A percentile compares a stretch with the other conserved stretches of the same genome.
These are phyloP conservation scores for Geotrichum carabidarum DNA, from an alignment of 1,139 yeast genomes.

Conservation along the genomic window DNA sequence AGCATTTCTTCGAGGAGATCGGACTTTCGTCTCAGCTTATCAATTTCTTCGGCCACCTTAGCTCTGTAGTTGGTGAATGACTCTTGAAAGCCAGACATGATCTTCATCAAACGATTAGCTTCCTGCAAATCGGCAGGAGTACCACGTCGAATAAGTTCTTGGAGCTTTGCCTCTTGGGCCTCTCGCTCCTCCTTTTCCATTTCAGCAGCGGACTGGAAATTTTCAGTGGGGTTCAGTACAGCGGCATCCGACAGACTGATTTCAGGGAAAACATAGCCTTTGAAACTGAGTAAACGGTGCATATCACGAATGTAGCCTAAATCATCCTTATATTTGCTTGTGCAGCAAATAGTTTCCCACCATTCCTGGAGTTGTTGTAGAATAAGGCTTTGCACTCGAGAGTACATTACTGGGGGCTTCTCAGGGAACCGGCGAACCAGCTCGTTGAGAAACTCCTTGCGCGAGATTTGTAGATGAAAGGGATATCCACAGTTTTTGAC, in stretches of 20 bases:
- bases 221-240: constrained; percentile 87
- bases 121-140: constrained; percentile 93
- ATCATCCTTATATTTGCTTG: constrained; percentile 86
- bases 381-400: constrained; percentile 76
- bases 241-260: constrained; percentile 87
- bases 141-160: constrained; percentile 91
- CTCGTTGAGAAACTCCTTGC: constrained; percentile 91
- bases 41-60: constrained; percentile 77
- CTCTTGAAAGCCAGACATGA: constrained; percentile 85
- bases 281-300: constrained; percentile 84
- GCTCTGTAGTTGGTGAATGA: constrained; percentile 79
- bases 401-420: constrained; percentile 81
- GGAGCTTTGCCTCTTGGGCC: constrained; percentile 91
- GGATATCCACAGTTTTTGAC: constrained; percentile 98
- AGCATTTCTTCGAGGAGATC: constrained; percentile 89
- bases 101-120: constrained; percentile 93
- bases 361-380: constrained; percentile 93
- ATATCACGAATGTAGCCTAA: constrained; percentile 88
- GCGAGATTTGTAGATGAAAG: constrained; percentile 85
- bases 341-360: constrained; percentile 92
- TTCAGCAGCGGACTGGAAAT: constrained; percentile 82
- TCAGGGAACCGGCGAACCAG: constrained; percentile 92
- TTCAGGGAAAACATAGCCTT: constrained; percentile 90
- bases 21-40: constrained; percentile 80
- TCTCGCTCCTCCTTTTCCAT: constrained; percentile 86